phyloP scores from a whole-genome alignment of 2,329 filamentous ascomycete genomes.

The Fusarium heterosporum region DNA sequence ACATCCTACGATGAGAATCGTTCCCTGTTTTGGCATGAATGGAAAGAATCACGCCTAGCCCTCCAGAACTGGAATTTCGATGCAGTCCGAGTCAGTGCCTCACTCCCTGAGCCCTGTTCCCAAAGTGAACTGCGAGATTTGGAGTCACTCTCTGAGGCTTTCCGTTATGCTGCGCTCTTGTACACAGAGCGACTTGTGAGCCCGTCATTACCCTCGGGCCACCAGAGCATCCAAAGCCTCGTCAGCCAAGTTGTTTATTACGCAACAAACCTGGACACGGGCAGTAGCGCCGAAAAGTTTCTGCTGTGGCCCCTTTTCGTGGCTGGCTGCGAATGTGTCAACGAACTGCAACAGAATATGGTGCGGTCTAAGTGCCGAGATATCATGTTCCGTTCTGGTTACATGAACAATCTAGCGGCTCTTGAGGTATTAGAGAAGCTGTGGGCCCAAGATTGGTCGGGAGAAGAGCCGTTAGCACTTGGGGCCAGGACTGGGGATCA shows the following conservation, averaged over 20 bases:
- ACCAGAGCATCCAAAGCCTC: conserved; percentile 84
- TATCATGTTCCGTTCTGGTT: conserved; percentile 89
- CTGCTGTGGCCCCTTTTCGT: conserved; percentile 94
- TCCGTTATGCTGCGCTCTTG: conserved; percentile 87
- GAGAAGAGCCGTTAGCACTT: conserved; percentile 52
- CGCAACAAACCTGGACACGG: conserved; percentile 80
- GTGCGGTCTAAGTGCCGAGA: conserved; percentile 85
- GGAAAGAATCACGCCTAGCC: conserved; percentile 80
- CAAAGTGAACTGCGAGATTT: conserved; percentile 78
- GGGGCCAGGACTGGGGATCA: conserved; percentile 52
- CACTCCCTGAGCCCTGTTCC: conserved; percentile 63
- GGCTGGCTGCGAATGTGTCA: conserved; percentile 87
- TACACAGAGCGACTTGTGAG: conserved; percentile 90
- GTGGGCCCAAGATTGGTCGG: conserved; percentile 71
- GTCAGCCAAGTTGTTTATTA: conserved; percentile 87
- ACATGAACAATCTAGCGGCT: conserved; percentile 91
- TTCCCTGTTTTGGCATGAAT: conserved; percentile 83
- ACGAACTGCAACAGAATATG: conserved; percentile 80
- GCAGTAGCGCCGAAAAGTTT: conserved; percentile 83
- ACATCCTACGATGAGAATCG: conserved; percentile 68
- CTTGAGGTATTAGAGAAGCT: conserved; percentile 87
- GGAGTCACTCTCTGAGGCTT: conserved; percentile 86
- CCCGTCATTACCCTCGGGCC: conserved; percentile 76
- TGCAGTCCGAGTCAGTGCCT: conserved; percentile 61
- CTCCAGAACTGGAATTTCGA: conserved; percentile 87